These are phyloP conservation scores for Stipa capillata DNA, from an alignment of 176 grass and related monocot genomes.

Conservation along the genomic window DNA sequence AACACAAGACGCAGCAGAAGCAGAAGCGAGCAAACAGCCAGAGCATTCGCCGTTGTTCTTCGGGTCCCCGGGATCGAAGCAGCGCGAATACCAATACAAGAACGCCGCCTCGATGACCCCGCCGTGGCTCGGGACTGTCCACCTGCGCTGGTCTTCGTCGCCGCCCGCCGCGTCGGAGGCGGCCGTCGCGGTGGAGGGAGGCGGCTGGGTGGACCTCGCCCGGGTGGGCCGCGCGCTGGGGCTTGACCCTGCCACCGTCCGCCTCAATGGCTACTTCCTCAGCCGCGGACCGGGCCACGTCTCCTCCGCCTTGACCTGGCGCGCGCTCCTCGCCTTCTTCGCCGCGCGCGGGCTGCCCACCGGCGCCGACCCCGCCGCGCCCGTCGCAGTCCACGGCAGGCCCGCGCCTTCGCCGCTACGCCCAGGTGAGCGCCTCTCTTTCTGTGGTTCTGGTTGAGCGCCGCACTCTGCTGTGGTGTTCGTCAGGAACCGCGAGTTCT, in stretches of 20 bases:
- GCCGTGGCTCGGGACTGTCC: background rate
- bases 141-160: background rate
- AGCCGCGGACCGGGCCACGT: conserved; percentile 34
- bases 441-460: background rate
- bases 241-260: conserved; percentile 46
- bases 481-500: background rate
- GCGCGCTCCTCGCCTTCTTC: conserved; percentile 52
- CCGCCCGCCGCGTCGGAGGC: background rate
- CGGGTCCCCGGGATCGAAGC: background rate
- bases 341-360: conserved; percentile 28
- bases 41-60: conserved; percentile 24
- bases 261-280: conserved; percentile 63
- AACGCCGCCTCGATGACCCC: background rate
- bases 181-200: conserved; percentile 10
- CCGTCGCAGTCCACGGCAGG: conserved; percentile 39
- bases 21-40: background rate
- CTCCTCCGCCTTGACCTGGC: conserved; percentile 53
- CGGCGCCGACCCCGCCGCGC: conserved; percentile 20
- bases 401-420: background rate
- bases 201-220: conserved; percentile 40
- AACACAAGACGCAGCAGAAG: background rate
- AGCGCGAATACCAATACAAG: background rate
- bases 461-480: background rate
- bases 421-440: conserved; percentile 17
- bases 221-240: conserved; percentile 38